Conservation (phyloP, 257 asterid genomes). For the Solanum boliviense region DNA sequence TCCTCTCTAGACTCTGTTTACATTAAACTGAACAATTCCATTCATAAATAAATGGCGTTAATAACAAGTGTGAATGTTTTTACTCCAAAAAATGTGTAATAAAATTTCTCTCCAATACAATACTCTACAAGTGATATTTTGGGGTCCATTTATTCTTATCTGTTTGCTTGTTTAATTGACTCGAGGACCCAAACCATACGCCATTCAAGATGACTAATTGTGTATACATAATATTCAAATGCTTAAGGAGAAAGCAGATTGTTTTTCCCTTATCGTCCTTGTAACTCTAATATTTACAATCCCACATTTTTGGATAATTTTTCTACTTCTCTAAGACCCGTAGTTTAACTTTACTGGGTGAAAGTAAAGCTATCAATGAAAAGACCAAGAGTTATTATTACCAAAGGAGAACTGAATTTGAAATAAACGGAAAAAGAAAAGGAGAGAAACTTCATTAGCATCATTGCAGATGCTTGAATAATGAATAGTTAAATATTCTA, state of each 20-base stretch:
- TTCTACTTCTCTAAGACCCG: neutral
- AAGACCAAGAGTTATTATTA: neutral
- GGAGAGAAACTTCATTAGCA: neutral
- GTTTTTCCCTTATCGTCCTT: neutral
- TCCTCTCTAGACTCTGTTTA: too few relatives aligned
- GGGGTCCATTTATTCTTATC: neutral
- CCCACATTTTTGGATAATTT: neutral
- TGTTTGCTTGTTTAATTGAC: neutral
- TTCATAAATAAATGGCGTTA: too few relatives aligned
- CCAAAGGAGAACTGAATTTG: neutral
- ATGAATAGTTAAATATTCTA: neutral
- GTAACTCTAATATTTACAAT: neutral
- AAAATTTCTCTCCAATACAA: too few relatives aligned
- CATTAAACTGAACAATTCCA: too few relatives aligned
- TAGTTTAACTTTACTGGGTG: neutral
- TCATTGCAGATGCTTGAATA: neutral
- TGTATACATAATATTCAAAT: neutral
- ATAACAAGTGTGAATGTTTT: too few relatives aligned
- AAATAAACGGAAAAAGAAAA: neutral
- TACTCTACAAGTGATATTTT: neutral
- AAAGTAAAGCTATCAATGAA: neutral
- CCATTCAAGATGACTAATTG: too few relatives aligned
- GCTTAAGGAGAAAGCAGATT: neutral
- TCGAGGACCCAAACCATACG: too few relatives aligned
- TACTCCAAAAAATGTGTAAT: too few relatives aligned